Percentiles rank a stretch among this genome's conserved stretches.
Evolutionary conservation across 2,329 filamentous ascomycete genomes (phyloP).

Genomic region (Trichoderma sp.): DNA sequence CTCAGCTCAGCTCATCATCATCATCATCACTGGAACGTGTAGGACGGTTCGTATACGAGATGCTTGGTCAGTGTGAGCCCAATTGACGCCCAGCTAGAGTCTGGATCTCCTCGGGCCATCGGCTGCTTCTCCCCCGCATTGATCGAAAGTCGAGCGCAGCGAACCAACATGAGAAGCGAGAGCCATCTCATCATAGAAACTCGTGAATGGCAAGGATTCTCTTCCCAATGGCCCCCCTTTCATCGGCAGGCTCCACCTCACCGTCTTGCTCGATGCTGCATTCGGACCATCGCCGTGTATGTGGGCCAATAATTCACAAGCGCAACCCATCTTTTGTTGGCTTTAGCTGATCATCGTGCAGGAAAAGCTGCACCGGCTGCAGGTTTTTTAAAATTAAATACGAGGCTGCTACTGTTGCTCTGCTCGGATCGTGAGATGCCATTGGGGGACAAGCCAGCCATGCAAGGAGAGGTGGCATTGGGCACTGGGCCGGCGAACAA

Average conservation of each 20-base stretch:
- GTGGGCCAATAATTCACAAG: conserved; percentile 6
- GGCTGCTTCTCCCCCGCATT: conserved; percentile 5
- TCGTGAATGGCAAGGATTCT: conserved; percentile 11
- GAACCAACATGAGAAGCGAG: background rate
- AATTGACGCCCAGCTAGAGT: background rate
- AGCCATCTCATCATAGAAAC: background rate
- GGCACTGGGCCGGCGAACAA: background rate
- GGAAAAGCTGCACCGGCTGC: background rate
- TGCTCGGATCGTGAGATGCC: background rate
- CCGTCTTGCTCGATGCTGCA: conserved; percentile 6
- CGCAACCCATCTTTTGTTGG: background rate
- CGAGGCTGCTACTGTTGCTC: background rate
- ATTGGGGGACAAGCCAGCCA: background rate
- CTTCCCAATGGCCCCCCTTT: background rate
- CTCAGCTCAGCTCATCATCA: background rate
- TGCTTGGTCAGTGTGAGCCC: background rate
- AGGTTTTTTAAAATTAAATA: conserved; percentile 8
- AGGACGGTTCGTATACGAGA: background rate
- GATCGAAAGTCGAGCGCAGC: background rate
- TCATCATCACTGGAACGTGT: background rate
- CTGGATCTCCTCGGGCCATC: conserved; percentile 7
- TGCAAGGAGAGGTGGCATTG: background rate
- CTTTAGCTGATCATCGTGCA: conserved; percentile 10
- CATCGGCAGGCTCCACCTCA: background rate
- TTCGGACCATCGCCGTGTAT: conserved; percentile 19